Conservation (phyloP, 495 filamentous ascomycete genomes). For the Pyrenula aspistea region DNA sequence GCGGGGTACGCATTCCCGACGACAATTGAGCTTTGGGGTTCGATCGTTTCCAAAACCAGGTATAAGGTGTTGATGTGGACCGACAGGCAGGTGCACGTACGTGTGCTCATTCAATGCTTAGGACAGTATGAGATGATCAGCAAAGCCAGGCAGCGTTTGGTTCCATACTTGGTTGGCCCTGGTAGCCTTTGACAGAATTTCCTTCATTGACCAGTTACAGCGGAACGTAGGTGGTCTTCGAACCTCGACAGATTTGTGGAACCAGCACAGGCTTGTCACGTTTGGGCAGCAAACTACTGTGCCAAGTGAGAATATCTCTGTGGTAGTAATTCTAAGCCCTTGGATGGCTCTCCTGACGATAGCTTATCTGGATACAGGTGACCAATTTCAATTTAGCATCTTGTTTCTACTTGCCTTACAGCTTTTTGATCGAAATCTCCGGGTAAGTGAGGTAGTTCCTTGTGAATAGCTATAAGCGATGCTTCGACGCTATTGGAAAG, state of each 20-base stretch:
- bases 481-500: slow-evolving; percentile 20
- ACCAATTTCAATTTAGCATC: slow-evolving; percentile 13
- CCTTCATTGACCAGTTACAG: slow-evolving; percentile 5
- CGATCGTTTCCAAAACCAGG: slow-evolving; percentile 7
- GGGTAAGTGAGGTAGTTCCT: slow-evolving; percentile 6
- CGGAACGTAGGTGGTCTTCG: slow-evolving; percentile 8
- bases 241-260: slow-evolving; percentile 18
- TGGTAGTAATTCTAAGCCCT: slow-evolving; percentile 14
- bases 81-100: slow-evolving; percentile 3
- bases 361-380: slow-evolving; percentile 14
- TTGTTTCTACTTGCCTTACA: slow-evolving; percentile 20
- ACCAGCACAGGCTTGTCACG: slow-evolving; percentile 11
- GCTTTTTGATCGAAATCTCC: slow-evolving; percentile 9
- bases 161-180: slow-evolving; percentile 8
- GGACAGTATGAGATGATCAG: slow-evolving; percentile 6
- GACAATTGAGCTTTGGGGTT: slow-evolving; percentile 6
- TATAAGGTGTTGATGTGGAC: slow-evolving; percentile 3
- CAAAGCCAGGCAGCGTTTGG: slow-evolving; percentile 24
- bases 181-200: slow-evolving; percentile 12
- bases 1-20: slow-evolving; percentile 3
- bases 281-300: slow-evolving; percentile 15
- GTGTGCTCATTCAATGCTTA: slow-evolving; percentile 8
- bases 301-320: slow-evolving; percentile 18
- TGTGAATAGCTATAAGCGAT: slow-evolving; percentile 18
- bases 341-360: slow-evolving; percentile 13